A percentile compares a stretch with the other conserved stretches of the same genome.
Conservation (phyloP, 306 rosid species). For the Cicer bijugum region DNA sequence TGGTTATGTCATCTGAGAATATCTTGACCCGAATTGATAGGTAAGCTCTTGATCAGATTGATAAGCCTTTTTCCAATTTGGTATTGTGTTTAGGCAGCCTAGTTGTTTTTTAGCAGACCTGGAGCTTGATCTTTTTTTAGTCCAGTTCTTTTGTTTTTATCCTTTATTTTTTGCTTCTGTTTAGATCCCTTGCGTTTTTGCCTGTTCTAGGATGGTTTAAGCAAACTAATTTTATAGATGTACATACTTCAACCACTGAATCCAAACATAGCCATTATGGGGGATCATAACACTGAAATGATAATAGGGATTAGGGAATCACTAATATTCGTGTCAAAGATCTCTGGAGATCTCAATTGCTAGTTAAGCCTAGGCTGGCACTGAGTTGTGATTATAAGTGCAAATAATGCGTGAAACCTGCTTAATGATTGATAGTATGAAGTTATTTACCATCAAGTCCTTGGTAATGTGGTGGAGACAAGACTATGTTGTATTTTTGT, state of each 20-base stretch:
- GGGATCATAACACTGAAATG: constrained; percentile 8
- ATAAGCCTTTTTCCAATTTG: neutral
- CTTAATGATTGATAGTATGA: neutral
- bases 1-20: constrained; percentile 95
- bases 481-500: too few species aligned
- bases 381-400: neutral
- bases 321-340: neutral
- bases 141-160: neutral
- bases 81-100: constrained; percentile 15
- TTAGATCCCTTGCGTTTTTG: neutral
- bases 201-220: neutral
- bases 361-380: constrained; percentile 11
- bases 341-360: constrained; percentile 11
- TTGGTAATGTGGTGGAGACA: too few species aligned
- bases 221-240: neutral
- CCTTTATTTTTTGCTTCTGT: neutral
- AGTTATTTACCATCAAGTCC: neutral
- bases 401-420: neutral
- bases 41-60: constrained; percentile 51
- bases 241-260: constrained; percentile 3
- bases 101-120: constrained; percentile 1
- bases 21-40: constrained; percentile 85
- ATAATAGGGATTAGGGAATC: constrained; percentile 12
- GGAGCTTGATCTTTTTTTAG: neutral
- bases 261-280: neutral